phyloP scores from a whole-genome alignment of 2,329 filamentous ascomycete genomes.

The Aspergillus sp. region DNA sequence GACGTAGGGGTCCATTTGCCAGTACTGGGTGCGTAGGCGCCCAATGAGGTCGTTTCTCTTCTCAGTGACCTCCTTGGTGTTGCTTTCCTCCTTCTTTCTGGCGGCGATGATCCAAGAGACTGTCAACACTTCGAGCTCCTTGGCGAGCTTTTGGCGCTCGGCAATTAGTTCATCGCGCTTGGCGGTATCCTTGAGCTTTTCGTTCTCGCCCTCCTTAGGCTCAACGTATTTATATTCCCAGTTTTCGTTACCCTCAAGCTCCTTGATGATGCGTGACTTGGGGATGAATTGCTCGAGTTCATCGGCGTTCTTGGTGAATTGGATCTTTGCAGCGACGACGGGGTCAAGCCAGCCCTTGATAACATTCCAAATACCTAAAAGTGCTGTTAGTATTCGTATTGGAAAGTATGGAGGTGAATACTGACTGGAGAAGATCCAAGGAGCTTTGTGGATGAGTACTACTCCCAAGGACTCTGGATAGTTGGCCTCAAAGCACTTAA shows the following conservation, averaged over 20 bases:
- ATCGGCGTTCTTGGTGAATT: conserved; percentile 80
- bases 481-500: conserved; percentile 98
- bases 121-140: conserved; percentile 72
- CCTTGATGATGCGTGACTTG: conserved; percentile 69
- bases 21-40: conserved; percentile 73
- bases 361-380: conserved; percentile 87
- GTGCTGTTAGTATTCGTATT: neutral
- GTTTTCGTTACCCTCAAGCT: conserved; percentile 81
- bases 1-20: conserved; percentile 84
- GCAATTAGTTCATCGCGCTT: conserved; percentile 64
- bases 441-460: conserved; percentile 91
- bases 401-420: conserved; percentile 9
- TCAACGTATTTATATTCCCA: conserved; percentile 84
- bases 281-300: conserved; percentile 79
- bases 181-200: conserved; percentile 65
- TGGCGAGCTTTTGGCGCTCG: conserved; percentile 65
- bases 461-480: conserved; percentile 90
- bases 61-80: conserved; percentile 52
- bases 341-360: conserved; percentile 96
- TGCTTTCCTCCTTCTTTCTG: conserved; percentile 45
- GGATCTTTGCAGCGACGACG: conserved; percentile 88
- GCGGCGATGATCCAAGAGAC: conserved; percentile 68
- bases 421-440: conserved; percentile 91
- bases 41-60: conserved; percentile 64
- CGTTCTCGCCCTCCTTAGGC: conserved; percentile 73